phyloP scores from a whole-genome alignment of 225 moss, liverwort and hornwort species.

The Straminergon stramineum region DNA sequence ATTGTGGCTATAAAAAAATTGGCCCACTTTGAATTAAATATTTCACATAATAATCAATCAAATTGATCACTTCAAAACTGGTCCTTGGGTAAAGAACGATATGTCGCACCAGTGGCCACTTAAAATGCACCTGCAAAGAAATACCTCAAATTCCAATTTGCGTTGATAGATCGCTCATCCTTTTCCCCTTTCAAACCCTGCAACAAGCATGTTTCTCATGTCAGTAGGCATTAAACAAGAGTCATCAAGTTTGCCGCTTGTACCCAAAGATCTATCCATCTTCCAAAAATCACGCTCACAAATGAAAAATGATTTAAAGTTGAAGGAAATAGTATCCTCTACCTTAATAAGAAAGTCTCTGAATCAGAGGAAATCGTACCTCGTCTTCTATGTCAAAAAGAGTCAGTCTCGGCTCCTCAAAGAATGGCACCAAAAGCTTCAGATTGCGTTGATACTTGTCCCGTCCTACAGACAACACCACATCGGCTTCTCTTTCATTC shows the following conservation, averaged over 20 bases:
- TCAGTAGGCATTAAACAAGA: not conserved
- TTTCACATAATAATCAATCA: not conserved
- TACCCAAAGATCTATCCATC: not conserved
- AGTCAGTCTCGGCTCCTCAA: slow-evolving; percentile 62
- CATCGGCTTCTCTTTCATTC: not conserved
- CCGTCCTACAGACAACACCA: slow-evolving; percentile 32
- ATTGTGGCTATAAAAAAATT: not conserved
- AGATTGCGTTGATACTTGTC: slow-evolving; percentile 80
- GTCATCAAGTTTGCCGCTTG: not conserved
- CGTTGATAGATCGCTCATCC: slow-evolving; percentile 32
- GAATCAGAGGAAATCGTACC: not conserved
- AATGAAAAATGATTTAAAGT: not conserved
- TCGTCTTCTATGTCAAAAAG: slow-evolving; percentile 59
- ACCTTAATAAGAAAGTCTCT: not conserved
- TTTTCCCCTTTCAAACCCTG: slow-evolving; percentile 36
- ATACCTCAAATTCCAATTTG: slow-evolving; percentile 75
- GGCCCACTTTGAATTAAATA: too few relatives aligned
- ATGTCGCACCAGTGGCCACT: not conserved
- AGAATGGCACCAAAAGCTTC: slow-evolving; percentile 81
- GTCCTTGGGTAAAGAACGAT: not conserved
- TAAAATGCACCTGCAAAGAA: not conserved
- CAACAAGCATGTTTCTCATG: not conserved
- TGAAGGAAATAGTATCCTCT: not conserved
- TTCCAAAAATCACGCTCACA: not conserved
- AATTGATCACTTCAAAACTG: not conserved